Percentiles rank a stretch among this genome's conserved stretches.
phyloP scores from a whole-genome alignment of 2,329 filamentous ascomycete species.

The Emmonsia crescens region DNA sequence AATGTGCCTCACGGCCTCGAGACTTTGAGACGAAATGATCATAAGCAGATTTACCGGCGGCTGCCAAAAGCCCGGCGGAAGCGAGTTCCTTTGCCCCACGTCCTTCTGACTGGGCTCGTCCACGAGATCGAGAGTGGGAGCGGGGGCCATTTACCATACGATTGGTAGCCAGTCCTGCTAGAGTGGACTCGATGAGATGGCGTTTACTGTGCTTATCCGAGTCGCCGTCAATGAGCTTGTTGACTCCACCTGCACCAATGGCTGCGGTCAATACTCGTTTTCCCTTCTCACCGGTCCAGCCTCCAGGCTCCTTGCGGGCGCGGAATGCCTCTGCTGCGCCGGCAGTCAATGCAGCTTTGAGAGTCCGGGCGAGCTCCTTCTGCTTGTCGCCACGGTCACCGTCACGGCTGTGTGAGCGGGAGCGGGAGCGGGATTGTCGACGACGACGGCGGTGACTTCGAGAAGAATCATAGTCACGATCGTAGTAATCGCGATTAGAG shows the following conservation, averaged over 20 bases:
- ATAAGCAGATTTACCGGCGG: constrained; percentile 38
- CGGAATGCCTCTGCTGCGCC: constrained; percentile 89
- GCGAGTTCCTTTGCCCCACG: constrained; percentile 36
- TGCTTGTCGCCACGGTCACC: constrained; percentile 47
- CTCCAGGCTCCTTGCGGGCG: constrained; percentile 75
- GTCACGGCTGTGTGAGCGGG: constrained; percentile 42
- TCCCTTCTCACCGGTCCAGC: constrained; percentile 84
- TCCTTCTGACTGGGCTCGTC: constrained; percentile 32
- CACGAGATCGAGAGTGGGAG: constrained; percentile 58
- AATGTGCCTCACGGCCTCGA: constrained; percentile 18
- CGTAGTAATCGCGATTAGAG: constrained; percentile 24
- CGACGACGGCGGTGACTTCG: constrained; percentile 27
- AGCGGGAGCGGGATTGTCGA: constrained; percentile 30
- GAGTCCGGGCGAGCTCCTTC: constrained; percentile 67
- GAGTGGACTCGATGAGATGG: constrained; percentile 73
- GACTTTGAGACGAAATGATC: constrained; percentile 35
- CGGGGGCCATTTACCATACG: constrained; percentile 72
- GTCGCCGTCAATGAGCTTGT: constrained; percentile 59
- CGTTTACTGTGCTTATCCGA: constrained; percentile 65
- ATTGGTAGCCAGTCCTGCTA: constrained; percentile 79
- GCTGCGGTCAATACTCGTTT: constrained; percentile 86
- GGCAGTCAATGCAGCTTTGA: constrained; percentile 80
- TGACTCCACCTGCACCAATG: constrained; percentile 71
- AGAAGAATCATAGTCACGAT: constrained; percentile 31
- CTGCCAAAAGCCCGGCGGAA: constrained; percentile 35